Evolutionary conservation across 2,329 filamentous ascomycete genomes (phyloP).

Genomic region (Sordariomycetes sp.): DNA sequence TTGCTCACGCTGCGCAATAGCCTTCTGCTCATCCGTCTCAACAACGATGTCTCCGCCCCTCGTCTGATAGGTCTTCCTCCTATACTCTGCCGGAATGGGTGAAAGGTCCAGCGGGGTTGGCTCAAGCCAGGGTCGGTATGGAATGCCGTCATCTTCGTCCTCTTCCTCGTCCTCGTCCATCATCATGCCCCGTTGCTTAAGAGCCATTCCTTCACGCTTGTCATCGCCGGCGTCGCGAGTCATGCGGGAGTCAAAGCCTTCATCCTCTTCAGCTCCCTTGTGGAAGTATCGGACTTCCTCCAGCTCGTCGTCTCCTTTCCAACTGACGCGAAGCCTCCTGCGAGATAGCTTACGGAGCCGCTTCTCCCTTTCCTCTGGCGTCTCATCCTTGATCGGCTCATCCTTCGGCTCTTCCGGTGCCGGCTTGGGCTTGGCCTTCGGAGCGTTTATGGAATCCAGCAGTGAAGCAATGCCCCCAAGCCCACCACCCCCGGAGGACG

Average conservation of each 20-base stretch:
- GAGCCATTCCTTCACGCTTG: constrained; percentile 60
- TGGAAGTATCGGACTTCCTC: constrained; percentile 59
- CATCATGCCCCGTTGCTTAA: constrained; percentile 40
- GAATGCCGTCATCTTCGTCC: constrained; percentile 46
- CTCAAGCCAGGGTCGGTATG: constrained; percentile 40
- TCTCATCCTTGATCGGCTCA: constrained; percentile 48
- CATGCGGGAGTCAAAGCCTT: constrained; percentile 56
- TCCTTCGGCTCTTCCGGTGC: constrained; percentile 37
- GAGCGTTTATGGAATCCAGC: constrained; percentile 37
- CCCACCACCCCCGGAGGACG: constrained; percentile 23
- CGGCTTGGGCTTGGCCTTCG: constrained; percentile 21
- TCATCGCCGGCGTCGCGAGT: constrained; percentile 63
- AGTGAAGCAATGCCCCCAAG: constrained; percentile 43
- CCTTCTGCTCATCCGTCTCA: constrained; percentile 42
- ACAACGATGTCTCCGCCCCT: constrained; percentile 41
- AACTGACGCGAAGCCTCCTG: constrained; percentile 58
- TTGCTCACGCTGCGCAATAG: constrained; percentile 45
- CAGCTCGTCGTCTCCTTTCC: constrained; percentile 57
- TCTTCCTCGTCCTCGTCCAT: constrained; percentile 43
- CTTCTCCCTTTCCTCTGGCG: constrained; percentile 54
- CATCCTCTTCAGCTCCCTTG: constrained; percentile 61
- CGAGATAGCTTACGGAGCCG: constrained; percentile 63
- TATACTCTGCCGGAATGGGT: constrained; percentile 30
- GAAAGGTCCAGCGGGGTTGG: constrained; percentile 36
- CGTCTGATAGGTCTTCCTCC: constrained; percentile 38